These are phyloP conservation scores for Dryadomyces quercivorus DNA, from an alignment of 2,329 filamentous ascomycete species.

Conservation along the genomic window DNA sequence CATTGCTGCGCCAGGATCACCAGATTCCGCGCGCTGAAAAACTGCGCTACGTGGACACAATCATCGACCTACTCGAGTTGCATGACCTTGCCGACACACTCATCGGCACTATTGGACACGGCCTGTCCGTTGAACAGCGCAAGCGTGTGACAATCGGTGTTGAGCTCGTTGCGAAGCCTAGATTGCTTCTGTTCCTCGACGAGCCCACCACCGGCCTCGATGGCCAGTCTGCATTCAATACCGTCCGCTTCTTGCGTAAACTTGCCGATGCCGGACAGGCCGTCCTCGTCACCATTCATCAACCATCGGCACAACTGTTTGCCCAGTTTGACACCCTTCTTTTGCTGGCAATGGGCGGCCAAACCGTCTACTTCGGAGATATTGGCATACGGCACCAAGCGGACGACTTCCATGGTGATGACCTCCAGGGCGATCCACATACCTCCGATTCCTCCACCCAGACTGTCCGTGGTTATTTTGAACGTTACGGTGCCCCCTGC, in stretches of 20 bases:
- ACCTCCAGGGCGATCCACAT: not conserved
- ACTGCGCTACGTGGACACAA: conserved; percentile 62
- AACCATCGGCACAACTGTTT: conserved; percentile 55
- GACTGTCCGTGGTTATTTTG: conserved; percentile 52
- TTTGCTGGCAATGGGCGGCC: conserved; percentile 51
- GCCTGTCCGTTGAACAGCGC: conserved; percentile 39
- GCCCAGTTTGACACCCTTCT: conserved; percentile 54
- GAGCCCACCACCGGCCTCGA: conserved; percentile 56
- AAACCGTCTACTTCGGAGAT: conserved; percentile 55
- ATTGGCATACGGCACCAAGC: conserved; percentile 26
- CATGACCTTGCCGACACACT: conserved; percentile 34
- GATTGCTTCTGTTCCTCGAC: conserved; percentile 46
- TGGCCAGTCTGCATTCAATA: conserved; percentile 54
- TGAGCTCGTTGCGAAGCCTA: conserved; percentile 48
- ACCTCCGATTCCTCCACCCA: conserved; percentile 24
- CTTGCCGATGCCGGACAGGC: conserved; percentile 55
- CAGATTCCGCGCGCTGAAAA: conserved; percentile 55
- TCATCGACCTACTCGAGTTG: conserved; percentile 52
- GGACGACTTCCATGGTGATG: not conserved
- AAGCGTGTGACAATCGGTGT: conserved; percentile 49
- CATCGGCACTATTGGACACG: conserved; percentile 36
- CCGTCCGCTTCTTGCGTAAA: conserved; percentile 54
- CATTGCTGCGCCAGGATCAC: conserved; percentile 58
- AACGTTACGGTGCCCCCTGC: conserved; percentile 50
- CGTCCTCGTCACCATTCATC: conserved; percentile 58